Evolutionary conservation across 2,329 filamentous ascomycete species (phyloP).

Genomic region (Alternaria panax): DNA sequence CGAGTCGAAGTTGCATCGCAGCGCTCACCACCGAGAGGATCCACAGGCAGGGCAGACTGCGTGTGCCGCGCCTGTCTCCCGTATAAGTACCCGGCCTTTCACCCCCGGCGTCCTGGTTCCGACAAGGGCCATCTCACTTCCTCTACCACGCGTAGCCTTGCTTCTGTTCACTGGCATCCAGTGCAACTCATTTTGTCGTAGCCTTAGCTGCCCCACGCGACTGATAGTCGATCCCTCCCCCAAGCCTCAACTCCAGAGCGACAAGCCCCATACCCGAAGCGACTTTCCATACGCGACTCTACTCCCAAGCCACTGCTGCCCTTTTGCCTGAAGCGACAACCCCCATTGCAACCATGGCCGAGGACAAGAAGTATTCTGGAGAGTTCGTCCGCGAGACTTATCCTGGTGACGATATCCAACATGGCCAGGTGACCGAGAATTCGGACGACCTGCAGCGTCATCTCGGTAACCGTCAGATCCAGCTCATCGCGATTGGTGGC

Average conservation of each 20-base stretch:
- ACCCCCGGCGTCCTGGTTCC: constrained; percentile 7
- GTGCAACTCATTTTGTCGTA: constrained; percentile 34
- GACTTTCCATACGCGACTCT: constrained; percentile 21
- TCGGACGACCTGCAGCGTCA: constrained; percentile 49
- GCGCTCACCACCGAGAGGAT: constrained; percentile 34
- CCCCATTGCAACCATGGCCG: constrained; percentile 37
- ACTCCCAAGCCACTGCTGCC: constrained; percentile 18
- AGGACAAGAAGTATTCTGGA: constrained; percentile 44
- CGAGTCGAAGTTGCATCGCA: constrained; percentile 22
- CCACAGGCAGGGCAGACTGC: constrained; percentile 27
- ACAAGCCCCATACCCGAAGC: constrained; percentile 23
- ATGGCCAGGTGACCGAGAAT: constrained; percentile 43
- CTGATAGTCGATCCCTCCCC: constrained; percentile 18
- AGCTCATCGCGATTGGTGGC: constrained; percentile 52
- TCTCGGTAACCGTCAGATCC: constrained; percentile 52
- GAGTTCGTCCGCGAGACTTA: constrained; percentile 38
- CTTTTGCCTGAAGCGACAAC: constrained; percentile 21
- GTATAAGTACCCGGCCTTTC: constrained; percentile 38
- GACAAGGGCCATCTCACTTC: constrained; percentile 27
- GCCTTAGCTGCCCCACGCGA: constrained; percentile 31
- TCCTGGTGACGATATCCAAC: constrained; percentile 36
- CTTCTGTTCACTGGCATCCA: constrained; percentile 29
- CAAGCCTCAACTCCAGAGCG: constrained; percentile 23
- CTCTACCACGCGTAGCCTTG: constrained; percentile 18
- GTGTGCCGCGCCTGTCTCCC: constrained; percentile 30